Percentiles rank a stretch among this genome's conserved stretches.
Conservation (phyloP, 1,139 yeast genomes). For the Zhuliangozyma blackwelliae region DNA sequence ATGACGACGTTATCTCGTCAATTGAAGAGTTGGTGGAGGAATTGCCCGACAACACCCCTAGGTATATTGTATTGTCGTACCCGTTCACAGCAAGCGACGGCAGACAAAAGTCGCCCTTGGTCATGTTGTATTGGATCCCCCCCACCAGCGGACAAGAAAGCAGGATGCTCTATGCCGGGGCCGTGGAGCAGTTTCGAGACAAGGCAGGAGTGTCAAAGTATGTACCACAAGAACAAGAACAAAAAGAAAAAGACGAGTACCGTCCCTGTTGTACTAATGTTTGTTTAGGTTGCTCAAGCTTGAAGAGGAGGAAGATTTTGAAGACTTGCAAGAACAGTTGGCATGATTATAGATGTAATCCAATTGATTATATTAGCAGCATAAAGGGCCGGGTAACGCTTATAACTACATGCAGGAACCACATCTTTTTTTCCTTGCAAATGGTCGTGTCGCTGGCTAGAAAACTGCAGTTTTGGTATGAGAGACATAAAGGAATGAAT, state of each 20-base stretch:
- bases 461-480: too few species aligned
- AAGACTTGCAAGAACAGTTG: slow-evolving; percentile 32
- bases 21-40: slow-evolving; percentile 66
- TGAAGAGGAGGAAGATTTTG: slow-evolving; percentile 61
- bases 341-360: too few species aligned
- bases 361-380: too few species aligned
- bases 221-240: slow-evolving; percentile 19
- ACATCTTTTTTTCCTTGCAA: too few species aligned
- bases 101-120: slow-evolving; percentile 67
- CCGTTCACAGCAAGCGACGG: slow-evolving; percentile 71
- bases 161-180: slow-evolving; percentile 88
- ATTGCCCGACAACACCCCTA: slow-evolving; percentile 77
- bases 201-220: slow-evolving; percentile 72
- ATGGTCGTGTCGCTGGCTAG: too few species aligned
- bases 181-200: slow-evolving; percentile 71
- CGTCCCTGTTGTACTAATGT: slow-evolving; percentile 18
- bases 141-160: slow-evolving; percentile 74
- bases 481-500: neutral
- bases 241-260: too few species aligned
- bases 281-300: slow-evolving; percentile 42
- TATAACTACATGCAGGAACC: too few species aligned
- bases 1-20: slow-evolving; percentile 38
- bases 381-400: too few species aligned
- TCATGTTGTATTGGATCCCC: slow-evolving; percentile 81
- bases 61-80: slow-evolving; percentile 73